Percentiles rank a stretch among this genome's conserved stretches.
These are phyloP conservation scores for Aquilaria sinensis DNA, from an alignment of 345 rosid species.

Conservation along the genomic window DNA sequence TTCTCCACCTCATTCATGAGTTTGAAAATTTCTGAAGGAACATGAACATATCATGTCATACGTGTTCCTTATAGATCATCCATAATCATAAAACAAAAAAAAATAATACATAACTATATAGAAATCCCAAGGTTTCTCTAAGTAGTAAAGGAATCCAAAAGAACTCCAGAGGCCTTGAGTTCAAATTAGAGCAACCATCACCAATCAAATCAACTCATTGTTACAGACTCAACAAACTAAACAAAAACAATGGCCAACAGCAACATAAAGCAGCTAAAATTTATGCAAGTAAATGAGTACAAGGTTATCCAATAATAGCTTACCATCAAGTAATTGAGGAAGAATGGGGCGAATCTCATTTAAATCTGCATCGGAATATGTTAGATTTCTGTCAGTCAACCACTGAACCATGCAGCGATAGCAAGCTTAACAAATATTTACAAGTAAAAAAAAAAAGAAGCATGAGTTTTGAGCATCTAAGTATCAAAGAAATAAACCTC, in stretches of 20 bases:
- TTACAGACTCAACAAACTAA: no score
- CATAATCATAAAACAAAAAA: no score
- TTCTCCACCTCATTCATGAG: conserved; percentile 98
- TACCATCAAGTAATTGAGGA: conserved; percentile 96
- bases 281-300: no score
- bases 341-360: conserved; percentile 95
- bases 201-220: no score
- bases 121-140: background rate
- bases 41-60: conserved; percentile 1
- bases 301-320: conserved; percentile 3
- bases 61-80: background rate
- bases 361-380: conserved; percentile 53
- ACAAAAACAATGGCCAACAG: no score
- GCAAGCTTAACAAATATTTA: background rate
- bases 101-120: no score
- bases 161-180: background rate
- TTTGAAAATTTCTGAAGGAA: conserved; percentile 79
- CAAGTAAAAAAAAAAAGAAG: background rate
- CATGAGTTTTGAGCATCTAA: conserved; percentile 1
- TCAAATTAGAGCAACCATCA: conserved; percentile 4
- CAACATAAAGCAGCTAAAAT: no score
- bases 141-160: background rate
- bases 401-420: background rate
- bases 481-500: conserved; percentile 35
- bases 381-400: conserved; percentile 3